phyloP scores from a whole-genome alignment of 2,329 filamentous ascomycete genomes.

The Fusarium xylarioides region DNA sequence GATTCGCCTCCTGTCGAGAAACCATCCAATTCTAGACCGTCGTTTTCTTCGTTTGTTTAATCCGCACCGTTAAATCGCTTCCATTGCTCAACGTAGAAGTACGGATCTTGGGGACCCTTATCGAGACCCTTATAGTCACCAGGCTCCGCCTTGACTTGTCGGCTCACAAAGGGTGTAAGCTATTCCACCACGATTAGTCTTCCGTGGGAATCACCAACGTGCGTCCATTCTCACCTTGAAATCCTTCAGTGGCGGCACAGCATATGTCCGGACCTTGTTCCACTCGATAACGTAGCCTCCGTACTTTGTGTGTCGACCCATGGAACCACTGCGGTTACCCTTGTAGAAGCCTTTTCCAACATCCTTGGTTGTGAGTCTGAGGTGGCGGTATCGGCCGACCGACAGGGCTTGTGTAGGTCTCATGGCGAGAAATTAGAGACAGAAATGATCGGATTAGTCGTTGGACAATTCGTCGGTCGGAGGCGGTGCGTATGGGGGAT shows the following conservation, averaged over 20 bases:
- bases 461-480: background rate
- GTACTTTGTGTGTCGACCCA: conserved; percentile 84
- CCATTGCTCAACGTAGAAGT: conserved; percentile 71
- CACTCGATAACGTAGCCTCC: conserved; percentile 88
- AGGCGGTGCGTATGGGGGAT: background rate
- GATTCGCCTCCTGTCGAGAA: background rate
- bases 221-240: conserved; percentile 71
- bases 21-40: background rate
- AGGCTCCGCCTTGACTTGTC: conserved; percentile 61
- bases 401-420: conserved; percentile 74
- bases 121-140: conserved; percentile 64
- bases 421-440: conserved; percentile 56
- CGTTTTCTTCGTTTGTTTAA: conserved; percentile 45
- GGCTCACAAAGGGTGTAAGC: conserved; percentile 83
- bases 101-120: conserved; percentile 67
- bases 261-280: conserved; percentile 89
- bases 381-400: conserved; percentile 74
- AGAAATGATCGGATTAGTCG: background rate
- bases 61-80: conserved; percentile 73
- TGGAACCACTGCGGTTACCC: conserved; percentile 87
- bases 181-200: conserved; percentile 48
- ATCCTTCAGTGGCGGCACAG: conserved; percentile 74
- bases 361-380: conserved; percentile 89
- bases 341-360: conserved; percentile 97
- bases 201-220: background rate